These are phyloP conservation scores for Clitoria ternatea DNA, from an alignment of 306 rosid species.

Conservation along the genomic window DNA sequence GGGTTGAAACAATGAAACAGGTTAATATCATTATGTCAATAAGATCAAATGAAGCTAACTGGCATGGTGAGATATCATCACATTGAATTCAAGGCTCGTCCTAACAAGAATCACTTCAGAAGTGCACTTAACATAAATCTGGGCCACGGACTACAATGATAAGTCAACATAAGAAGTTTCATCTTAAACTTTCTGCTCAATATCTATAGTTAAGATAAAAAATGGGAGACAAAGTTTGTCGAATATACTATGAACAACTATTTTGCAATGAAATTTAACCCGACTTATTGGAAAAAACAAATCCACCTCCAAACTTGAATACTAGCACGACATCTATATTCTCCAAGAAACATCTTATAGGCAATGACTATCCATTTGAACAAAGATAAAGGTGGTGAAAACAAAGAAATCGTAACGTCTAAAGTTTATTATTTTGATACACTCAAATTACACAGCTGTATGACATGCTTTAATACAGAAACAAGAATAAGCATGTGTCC, in stretches of 20 bases:
- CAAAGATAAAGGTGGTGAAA: not conserved
- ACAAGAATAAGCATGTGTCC: not conserved
- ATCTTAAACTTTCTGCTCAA: not conserved
- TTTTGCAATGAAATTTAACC: not conserved
- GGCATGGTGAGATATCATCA: not conserved
- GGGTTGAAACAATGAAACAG: not conserved
- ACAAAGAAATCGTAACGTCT: not conserved
- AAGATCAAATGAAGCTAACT: not conserved
- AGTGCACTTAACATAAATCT: not conserved
- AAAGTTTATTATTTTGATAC: not conserved
- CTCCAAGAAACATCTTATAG: not conserved
- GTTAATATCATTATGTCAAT: not conserved
- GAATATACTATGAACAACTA: not conserved
- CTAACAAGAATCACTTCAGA: not conserved
- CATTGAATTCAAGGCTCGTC: not conserved
- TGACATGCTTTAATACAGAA: not conserved
- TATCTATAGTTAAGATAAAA: not conserved
- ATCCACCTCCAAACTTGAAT: not conserved
- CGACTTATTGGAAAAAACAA: not conserved
- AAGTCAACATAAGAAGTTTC: not conserved
- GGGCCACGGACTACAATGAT: not conserved
- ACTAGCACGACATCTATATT: not conserved
- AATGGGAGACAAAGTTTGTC: not conserved
- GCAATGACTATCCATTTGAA: not conserved
- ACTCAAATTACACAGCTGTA: not conserved